phyloP scores from a whole-genome alignment of 169 alveolate species.

The Eimeria maxima region DNA sequence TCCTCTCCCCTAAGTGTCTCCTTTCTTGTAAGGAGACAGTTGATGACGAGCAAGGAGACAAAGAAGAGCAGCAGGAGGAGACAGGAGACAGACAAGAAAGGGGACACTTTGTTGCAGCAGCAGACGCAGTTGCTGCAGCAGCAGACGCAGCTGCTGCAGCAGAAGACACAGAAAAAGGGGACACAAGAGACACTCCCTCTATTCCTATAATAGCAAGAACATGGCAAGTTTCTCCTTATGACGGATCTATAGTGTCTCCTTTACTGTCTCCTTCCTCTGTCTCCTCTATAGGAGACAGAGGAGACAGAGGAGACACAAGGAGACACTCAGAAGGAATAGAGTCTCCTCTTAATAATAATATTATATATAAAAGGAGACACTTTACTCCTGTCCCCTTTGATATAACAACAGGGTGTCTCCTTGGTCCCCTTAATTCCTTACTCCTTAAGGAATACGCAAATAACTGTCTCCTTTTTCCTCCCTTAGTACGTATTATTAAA shows the following conservation, averaged over 20 bases:
- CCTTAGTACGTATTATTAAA: not conserved
- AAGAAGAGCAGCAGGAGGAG: not conserved
- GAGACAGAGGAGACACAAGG: not conserved
- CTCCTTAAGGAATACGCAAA: not conserved
- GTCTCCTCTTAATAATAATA: not conserved
- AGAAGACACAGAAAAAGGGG: not conserved
- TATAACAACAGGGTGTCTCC: constrained; percentile 22
- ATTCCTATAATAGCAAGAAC: not conserved
- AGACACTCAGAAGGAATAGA: not conserved
- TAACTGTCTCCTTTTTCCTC: constrained; percentile 15
- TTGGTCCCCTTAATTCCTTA: constrained; percentile 12
- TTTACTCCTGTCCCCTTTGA: not conserved
- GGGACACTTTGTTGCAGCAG: too few species aligned
- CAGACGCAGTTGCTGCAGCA: not conserved
- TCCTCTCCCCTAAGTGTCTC: too few species aligned
- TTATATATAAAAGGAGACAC: not conserved
- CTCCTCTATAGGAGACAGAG: not conserved
- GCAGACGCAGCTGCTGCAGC: not conserved
- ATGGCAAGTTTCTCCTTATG: not conserved
- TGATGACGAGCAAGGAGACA: not conserved
- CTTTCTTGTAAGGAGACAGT: not conserved
- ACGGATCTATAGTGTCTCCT: not conserved
- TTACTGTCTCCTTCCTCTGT: not conserved
- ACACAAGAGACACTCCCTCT: not conserved
- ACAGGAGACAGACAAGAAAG: not conserved